These are phyloP conservation scores for Fusarium sp. DNA, from an alignment of 2,329 filamentous ascomycete genomes.

Conservation along the genomic window DNA sequence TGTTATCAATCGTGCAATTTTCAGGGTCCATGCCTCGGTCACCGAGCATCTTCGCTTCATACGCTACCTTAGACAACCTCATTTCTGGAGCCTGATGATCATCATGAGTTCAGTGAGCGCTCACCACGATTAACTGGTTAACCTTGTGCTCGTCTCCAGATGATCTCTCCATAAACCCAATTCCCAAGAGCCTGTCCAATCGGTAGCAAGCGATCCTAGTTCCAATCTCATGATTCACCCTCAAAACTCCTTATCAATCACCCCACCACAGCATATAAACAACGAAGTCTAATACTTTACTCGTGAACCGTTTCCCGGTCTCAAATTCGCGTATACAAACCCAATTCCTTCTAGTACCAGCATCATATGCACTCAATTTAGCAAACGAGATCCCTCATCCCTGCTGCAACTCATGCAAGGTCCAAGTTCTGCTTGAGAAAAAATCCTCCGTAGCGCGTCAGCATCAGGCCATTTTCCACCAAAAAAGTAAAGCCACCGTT, in stretches of 20 bases:
- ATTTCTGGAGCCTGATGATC: background rate
- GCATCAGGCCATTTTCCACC: slow-evolving; percentile 41
- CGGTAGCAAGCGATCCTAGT: background rate
- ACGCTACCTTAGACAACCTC: background rate
- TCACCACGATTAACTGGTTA: background rate
- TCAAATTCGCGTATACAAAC: background rate
- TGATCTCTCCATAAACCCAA: background rate
- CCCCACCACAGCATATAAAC: slow-evolving; percentile 10
- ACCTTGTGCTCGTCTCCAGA: background rate
- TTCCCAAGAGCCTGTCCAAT: background rate
- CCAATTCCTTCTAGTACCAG: fast-evolving
- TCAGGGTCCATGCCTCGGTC: background rate
- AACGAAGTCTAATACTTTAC: background rate
- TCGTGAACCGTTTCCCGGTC: background rate
- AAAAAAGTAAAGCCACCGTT: slow-evolving; percentile 29
- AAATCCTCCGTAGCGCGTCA: slow-evolving; percentile 18
- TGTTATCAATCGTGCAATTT: background rate
- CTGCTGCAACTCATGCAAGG: slow-evolving; percentile 18
- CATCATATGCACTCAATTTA: background rate
- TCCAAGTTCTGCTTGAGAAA: background rate
- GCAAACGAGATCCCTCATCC: background rate
- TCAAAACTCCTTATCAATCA: slow-evolving; percentile 25
- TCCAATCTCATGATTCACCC: slow-evolving; percentile 10
- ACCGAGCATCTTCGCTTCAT: background rate
- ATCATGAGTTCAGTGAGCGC: background rate